phyloP scores from a whole-genome alignment of 371 early-diverging fungal genomes.

The Capniomyces stellatus region DNA sequence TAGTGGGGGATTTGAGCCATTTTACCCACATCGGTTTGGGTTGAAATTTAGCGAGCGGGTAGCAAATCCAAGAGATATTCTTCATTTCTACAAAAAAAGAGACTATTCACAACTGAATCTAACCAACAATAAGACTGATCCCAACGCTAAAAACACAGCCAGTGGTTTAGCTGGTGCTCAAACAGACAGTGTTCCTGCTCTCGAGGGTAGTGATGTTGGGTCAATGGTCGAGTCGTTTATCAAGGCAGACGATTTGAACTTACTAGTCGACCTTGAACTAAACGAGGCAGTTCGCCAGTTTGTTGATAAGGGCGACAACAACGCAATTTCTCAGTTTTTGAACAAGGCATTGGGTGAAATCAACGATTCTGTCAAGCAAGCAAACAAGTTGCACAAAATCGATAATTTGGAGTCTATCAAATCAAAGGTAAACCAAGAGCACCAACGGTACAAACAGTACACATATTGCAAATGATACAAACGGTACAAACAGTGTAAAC shows the following conservation, averaged over 20 bases:
- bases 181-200: constrained; percentile 39
- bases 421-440: too few relatives aligned
- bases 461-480: background rate
- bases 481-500: too few relatives aligned
- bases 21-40: constrained; percentile 76
- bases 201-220: constrained; percentile 52
- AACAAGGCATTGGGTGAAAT: constrained; percentile 13
- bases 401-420: too few relatives aligned
- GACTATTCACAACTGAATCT: background rate
- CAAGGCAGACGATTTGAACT: constrained; percentile 24
- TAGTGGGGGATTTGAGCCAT: constrained; percentile 52
- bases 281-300: constrained; percentile 54
- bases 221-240: constrained; percentile 44
- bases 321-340: constrained; percentile 33
- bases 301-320: constrained; percentile 81
- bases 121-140: background rate
- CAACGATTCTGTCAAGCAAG: constrained; percentile 2
- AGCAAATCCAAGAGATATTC: constrained; percentile 89
- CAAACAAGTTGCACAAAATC: too few relatives aligned
- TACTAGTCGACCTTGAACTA: constrained; percentile 62
- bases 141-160: background rate
- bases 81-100: constrained; percentile 41
- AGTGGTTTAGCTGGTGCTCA: constrained; percentile 25
- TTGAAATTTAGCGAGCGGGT: constrained; percentile 60
- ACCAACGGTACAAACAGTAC: constrained; percentile 2